These are phyloP conservation scores for Taiozyma sp. DNA, from an alignment of 1,139 yeast species.

Conservation along the genomic window DNA sequence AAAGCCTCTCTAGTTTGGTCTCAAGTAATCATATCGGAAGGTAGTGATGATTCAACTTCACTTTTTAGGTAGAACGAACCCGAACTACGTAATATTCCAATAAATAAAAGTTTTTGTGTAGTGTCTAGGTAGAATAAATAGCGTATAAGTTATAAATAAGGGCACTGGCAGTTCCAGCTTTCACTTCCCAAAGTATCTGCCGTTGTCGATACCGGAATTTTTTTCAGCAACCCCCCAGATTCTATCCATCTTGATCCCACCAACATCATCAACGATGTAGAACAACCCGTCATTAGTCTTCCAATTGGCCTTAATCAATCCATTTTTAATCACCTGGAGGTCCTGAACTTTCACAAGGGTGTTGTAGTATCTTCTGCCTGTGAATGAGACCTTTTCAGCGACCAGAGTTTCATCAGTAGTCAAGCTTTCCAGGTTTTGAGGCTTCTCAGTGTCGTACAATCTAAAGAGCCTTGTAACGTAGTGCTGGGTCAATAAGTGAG, in stretches of 20 bases:
- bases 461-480: conserved; percentile 73
- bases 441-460: conserved; percentile 55
- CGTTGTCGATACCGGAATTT: conserved; percentile 62
- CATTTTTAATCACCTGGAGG: conserved; percentile 36
- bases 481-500: conserved; percentile 56
- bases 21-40: too few relatives aligned
- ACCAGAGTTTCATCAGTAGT: conserved; percentile 57
- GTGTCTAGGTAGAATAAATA: neutral
- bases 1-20: too few relatives aligned
- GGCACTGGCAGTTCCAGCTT: neutral
- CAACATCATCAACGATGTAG: conserved; percentile 69
- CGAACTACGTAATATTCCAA: too few relatives aligned
- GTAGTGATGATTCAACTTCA: too few relatives aligned
- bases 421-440: conserved; percentile 64
- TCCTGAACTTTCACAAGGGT: conserved; percentile 49
- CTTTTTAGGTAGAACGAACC: too few relatives aligned
- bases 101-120: too few relatives aligned
- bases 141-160: neutral
- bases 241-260: conserved; percentile 81
- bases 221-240: conserved; percentile 76
- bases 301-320: conserved; percentile 63
- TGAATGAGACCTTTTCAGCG: conserved; percentile 61
- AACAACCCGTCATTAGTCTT: conserved; percentile 37
- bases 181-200: conserved; percentile 34
- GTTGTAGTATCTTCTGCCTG: conserved; percentile 66